Evolutionary conservation across 2,329 filamentous ascomycete genomes (phyloP).

Genomic region (Pochonia chlamydosporia): DNA sequence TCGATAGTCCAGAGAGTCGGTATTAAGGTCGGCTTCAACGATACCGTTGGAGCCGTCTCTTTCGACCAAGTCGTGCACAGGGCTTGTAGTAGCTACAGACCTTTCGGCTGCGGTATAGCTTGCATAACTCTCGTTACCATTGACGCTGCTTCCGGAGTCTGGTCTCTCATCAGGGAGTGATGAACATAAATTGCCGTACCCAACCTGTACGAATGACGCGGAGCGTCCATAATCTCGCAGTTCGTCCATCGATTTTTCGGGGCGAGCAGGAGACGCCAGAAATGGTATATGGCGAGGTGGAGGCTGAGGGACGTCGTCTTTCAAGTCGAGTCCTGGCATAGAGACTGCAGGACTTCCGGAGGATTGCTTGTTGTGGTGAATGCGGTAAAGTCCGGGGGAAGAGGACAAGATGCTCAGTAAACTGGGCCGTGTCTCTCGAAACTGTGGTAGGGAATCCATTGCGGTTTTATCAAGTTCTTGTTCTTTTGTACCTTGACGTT

Average conservation of each 20-base stretch:
- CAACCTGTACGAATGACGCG: conserved; percentile 25
- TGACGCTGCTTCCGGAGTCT: conserved; percentile 19
- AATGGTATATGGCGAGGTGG: conserved; percentile 35
- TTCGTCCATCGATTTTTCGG: conserved; percentile 23
- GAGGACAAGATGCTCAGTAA: conserved; percentile 32
- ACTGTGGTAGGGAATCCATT: conserved; percentile 33
- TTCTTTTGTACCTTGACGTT: neutral
- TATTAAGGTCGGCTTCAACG: conserved; percentile 5
- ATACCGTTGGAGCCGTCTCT: neutral
- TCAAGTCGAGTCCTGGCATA: conserved; percentile 33
- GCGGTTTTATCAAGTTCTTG: neutral
- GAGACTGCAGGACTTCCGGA: conserved; percentile 32
- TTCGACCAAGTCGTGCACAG: neutral
- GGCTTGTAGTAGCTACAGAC: conserved; percentile 16
- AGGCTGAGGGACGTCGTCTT: conserved; percentile 36
- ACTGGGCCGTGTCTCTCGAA: conserved; percentile 26
- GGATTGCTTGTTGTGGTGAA: conserved; percentile 25
- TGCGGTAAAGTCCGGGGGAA: conserved; percentile 22
- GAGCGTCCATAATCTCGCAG: conserved; percentile 22
- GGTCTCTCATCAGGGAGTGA: conserved; percentile 28
- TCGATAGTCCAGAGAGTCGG: conserved; percentile 36
- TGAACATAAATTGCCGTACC: conserved; percentile 35
- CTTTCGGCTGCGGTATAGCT: conserved; percentile 35
- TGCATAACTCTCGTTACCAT: conserved; percentile 37
- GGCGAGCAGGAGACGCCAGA: conserved; percentile 23